Evolutionary conservation across 2,329 filamentous ascomycete genomes (phyloP).

Genomic region (Periconia sp.): DNA sequence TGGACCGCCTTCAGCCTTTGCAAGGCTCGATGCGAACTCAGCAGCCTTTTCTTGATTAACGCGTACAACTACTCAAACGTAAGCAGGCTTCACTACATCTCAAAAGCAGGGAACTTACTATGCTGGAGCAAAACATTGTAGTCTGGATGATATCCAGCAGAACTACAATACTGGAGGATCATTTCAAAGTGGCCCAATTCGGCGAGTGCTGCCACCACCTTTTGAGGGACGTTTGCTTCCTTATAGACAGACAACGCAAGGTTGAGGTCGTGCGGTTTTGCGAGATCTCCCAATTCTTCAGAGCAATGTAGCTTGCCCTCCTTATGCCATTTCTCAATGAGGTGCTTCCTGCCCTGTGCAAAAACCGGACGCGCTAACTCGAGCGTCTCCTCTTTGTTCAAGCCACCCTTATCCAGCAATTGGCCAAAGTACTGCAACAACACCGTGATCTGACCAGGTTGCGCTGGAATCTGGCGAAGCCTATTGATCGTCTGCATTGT

Average conservation of each 20-base stretch:
- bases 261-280: conserved; percentile 86
- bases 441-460: conserved; percentile 85
- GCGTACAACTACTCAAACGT: conserved; percentile 60
- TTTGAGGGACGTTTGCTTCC: conserved; percentile 87
- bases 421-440: conserved; percentile 98
- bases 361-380: conserved; percentile 93
- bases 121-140: conserved; percentile 92
- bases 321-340: conserved; percentile 97
- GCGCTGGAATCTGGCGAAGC: conserved; percentile 85
- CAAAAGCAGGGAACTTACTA: conserved; percentile 43
- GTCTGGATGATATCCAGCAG: conserved; percentile 90
- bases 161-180: conserved; percentile 88
- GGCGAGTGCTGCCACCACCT: conserved; percentile 93
- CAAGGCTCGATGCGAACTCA: conserved; percentile 91
- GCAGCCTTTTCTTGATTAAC: conserved; percentile 91
- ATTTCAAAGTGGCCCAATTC: conserved; percentile 97
- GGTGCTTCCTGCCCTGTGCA: conserved; percentile 90
- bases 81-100: not conserved
- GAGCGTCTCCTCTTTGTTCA: conserved; percentile 93
- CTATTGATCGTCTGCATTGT: conserved; percentile 94
- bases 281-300: conserved; percentile 93
- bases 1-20: conserved; percentile 85
- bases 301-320: conserved; percentile 96
- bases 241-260: conserved; percentile 89
- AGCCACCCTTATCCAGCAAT: conserved; percentile 89